A percentile compares a stretch with the other conserved stretches of the same genome.
phyloP scores from a whole-genome alignment of 148 eudicot genomes.

The Rhododendron ovatum region DNA sequence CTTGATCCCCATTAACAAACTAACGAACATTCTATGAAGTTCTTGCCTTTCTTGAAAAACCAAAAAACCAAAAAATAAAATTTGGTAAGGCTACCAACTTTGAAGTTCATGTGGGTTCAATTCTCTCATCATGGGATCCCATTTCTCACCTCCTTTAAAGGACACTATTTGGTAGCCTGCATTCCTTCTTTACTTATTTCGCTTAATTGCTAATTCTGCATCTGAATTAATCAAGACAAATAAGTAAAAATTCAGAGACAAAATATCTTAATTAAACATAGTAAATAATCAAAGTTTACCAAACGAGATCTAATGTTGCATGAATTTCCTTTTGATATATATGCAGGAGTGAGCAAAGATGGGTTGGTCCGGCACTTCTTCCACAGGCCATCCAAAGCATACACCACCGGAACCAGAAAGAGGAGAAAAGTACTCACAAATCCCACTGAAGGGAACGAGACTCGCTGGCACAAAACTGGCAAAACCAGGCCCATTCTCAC shows the following conservation, averaged over 20 bases:
- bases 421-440: slow-evolving; percentile 77
- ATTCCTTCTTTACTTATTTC: not conserved
- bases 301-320: not conserved
- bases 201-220: not conserved
- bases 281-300: not conserved
- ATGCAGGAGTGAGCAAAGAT: slow-evolving; percentile 80
- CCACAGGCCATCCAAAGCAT: slow-evolving; percentile 94
- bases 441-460: slow-evolving; percentile 54
- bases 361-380: slow-evolving; percentile 85
- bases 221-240: not conserved
- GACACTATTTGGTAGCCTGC: not conserved
- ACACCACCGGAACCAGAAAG: slow-evolving; percentile 92
- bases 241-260: not conserved
- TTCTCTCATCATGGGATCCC: not conserved
- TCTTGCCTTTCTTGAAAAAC: too few species aligned
- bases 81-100: too few species aligned
- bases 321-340: not conserved
- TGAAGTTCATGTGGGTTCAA: too few species aligned
- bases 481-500: slow-evolving; percentile 65
- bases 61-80: too few species aligned
- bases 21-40: too few species aligned
- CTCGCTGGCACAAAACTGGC: slow-evolving; percentile 97
- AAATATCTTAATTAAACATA: too few species aligned
- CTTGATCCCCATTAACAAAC: too few species aligned
- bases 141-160: not conserved